A percentile compares a stretch with the other conserved stretches of the same genome.
Conservation (phyloP, 192 early-diverging fungal genomes). For the Entomortierella beljakovae region DNA sequence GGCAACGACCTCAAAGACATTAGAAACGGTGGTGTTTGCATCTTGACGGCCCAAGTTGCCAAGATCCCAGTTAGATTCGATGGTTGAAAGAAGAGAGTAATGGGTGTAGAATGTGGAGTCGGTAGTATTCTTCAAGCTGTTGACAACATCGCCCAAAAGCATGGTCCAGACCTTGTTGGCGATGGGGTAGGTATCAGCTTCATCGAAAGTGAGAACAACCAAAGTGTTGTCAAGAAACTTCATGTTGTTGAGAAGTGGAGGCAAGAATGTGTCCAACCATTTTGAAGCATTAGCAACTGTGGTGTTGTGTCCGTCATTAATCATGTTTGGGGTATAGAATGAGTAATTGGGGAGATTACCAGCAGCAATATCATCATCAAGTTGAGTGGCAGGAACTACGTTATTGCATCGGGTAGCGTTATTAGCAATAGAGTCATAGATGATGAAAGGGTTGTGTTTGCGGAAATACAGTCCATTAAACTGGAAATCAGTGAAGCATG, state of each 20-base stretch:
- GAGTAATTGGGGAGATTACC: constrained; percentile 31
- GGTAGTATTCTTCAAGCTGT: constrained; percentile 36
- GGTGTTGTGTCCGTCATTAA: constrained; percentile 69
- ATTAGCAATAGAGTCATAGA: constrained; percentile 64
- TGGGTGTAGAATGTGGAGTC: constrained; percentile 75
- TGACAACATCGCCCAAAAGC: constrained; percentile 59
- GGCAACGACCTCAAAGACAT: constrained; percentile 58
- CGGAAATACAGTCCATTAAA: constrained; percentile 60
- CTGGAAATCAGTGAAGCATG: constrained; percentile 51
- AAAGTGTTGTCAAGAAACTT: constrained; percentile 59
- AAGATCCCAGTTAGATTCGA: constrained; percentile 75
- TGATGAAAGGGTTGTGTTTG: constrained; percentile 86
- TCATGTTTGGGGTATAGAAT: constrained; percentile 68
- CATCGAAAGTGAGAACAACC: constrained; percentile 57
- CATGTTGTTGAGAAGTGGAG: constrained; percentile 58
- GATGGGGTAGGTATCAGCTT: constrained; percentile 32
- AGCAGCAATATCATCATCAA: constrained; percentile 63
- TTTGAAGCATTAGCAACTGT: constrained; percentile 55
- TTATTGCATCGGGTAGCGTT: constrained; percentile 71
- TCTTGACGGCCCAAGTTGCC: constrained; percentile 69
- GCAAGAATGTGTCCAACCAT: constrained; percentile 70
- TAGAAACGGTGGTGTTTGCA: constrained; percentile 56
- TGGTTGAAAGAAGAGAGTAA: constrained; percentile 71
- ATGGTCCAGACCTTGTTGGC: constrained; percentile 58
- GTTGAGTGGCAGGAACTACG: constrained; percentile 67